Base-by-base conservation (phyloP, 192 early-diverging fungal genomes). In the Coemansia reversa region DNA sequence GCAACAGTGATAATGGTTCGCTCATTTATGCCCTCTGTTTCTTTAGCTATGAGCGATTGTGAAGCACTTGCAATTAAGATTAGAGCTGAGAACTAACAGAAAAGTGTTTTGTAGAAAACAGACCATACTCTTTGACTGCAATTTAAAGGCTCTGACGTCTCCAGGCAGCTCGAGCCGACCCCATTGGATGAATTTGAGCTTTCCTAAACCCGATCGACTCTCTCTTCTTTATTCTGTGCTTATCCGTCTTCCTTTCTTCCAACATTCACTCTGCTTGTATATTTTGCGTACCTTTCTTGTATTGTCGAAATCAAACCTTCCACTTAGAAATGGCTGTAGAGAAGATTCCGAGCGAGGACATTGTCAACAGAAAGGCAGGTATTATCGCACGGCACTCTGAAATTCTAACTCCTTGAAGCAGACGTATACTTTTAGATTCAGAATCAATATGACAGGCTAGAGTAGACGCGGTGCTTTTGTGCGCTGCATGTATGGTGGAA, bases 351-450 rank as follows among this genome's bases (percentile, higher is more conserved):
- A 87, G 86, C 63, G 87, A 88, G 66, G 81, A 85, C 20, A 83
- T 87, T 47, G 76, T 88, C 60, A 78, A 83, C 63, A 75, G 85
- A 58, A 88, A 88, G 82, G 87, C 83, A 72, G 65, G 82, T 65
- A 11, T 24, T 20, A 51, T 20, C 19, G 2, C 50, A 51, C 50
- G 6, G 50, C 50, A 20, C 11, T 5, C 50, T 25, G 35, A 11
- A 6, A 9, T 39, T 39, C 7, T 6, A 9, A 11, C 35, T 39
- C 8, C 35, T 39, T 39, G 12, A 39, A 39, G 35, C 4, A 39
- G 35, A 11, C 35, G 35, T 39, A 39, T 39, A 11, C 5, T 9
- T 39, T 39, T 39, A 39, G 35, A 39, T 39, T 39, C 35, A 12
- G 35, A 39, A 39, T 39, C 6, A 39, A 9, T 39, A 2, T 11